Conservation (phyloP, 768 basidiomycete species). For the Vishniacozyma victoriae region DNA sequence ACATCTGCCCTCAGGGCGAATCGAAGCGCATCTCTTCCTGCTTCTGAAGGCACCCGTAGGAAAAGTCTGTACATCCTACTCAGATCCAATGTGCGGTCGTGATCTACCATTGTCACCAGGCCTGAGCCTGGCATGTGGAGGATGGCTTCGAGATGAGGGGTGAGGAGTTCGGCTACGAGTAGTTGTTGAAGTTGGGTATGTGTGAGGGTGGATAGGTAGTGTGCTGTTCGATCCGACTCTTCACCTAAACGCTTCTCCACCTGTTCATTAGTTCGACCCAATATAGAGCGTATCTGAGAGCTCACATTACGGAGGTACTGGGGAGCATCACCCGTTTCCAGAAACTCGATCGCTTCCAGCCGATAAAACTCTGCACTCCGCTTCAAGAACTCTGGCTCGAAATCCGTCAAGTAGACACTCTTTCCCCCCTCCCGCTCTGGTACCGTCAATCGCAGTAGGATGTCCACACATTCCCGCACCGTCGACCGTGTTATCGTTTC, state of each 20-base stretch:
- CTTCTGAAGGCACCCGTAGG: conserved; percentile 54
- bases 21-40: conserved; percentile 62
- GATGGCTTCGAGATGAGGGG: conserved; percentile 67
- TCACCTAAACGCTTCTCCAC: conserved; percentile 72
- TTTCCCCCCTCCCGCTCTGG: conserved; percentile 47
- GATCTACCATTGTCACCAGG: conserved; percentile 77
- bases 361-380: conserved; percentile 76
- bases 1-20: conserved; percentile 67
- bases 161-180: conserved; percentile 69
- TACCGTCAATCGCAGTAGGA: conserved; percentile 61
- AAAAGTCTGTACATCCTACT: conserved; percentile 73
- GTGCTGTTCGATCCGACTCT: conserved; percentile 75
- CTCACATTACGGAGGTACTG: conserved; percentile 74
- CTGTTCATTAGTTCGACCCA: conserved; percentile 48
- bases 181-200: conserved; percentile 63
- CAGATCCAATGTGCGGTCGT: conserved; percentile 68
- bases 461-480: conserved; percentile 79
- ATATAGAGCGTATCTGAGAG: conserved; percentile 23
- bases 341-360: conserved; percentile 62
- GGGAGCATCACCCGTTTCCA: conserved; percentile 70
- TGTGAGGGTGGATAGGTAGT: conserved; percentile 77
- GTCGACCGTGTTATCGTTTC: conserved; percentile 85
- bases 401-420: conserved; percentile 69
- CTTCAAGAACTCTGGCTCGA: conserved; percentile 73
- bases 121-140: conserved; percentile 78